Conservation (phyloP, 495 filamentous ascomycete genomes). For the Hypoxylon trugodes region DNA sequence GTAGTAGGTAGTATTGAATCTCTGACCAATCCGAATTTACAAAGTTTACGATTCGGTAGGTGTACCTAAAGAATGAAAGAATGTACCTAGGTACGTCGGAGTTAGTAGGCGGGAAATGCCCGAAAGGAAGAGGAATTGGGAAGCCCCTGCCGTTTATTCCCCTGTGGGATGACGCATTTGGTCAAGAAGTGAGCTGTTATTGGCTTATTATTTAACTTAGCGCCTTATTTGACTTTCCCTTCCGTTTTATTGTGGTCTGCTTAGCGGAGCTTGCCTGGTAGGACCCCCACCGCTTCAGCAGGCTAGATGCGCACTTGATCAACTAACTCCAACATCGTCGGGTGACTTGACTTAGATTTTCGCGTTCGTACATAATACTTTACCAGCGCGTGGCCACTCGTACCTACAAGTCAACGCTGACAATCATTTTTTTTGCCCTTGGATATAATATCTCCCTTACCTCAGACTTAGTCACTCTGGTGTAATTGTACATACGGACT, state of each 20-base stretch:
- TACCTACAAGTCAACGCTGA: background rate
- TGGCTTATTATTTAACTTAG: background rate
- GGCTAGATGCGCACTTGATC: conserved; percentile 1
- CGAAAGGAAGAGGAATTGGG: conserved; percentile 7
- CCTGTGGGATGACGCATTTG: conserved; percentile 28
- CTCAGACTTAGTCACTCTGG: conserved; percentile 8
- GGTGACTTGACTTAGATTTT: background rate
- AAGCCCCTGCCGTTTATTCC: background rate
- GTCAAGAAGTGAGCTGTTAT: conserved; percentile 6
- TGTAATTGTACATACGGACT: background rate
- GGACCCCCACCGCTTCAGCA: background rate
- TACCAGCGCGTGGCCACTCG: conserved; percentile 6
- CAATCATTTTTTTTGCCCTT: conserved; percentile 6
- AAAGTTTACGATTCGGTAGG: too few relatives aligned
- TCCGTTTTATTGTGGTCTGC: background rate
- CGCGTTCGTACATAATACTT: background rate
- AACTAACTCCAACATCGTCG: conserved; percentile 12
- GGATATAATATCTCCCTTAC: conserved; percentile 4
- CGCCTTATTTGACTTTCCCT: background rate
- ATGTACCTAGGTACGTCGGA: conserved; percentile 8
- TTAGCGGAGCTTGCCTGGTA: background rate
- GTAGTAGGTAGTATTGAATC: background rate
- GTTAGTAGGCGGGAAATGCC: too few relatives aligned
- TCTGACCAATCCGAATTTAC: background rate
- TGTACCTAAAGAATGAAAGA: background rate